A percentile compares a stretch with the other conserved stretches of the same genome.
phyloP scores from a whole-genome alignment of 495 filamentous ascomycete species.

The Durotheca rogersii region DNA sequence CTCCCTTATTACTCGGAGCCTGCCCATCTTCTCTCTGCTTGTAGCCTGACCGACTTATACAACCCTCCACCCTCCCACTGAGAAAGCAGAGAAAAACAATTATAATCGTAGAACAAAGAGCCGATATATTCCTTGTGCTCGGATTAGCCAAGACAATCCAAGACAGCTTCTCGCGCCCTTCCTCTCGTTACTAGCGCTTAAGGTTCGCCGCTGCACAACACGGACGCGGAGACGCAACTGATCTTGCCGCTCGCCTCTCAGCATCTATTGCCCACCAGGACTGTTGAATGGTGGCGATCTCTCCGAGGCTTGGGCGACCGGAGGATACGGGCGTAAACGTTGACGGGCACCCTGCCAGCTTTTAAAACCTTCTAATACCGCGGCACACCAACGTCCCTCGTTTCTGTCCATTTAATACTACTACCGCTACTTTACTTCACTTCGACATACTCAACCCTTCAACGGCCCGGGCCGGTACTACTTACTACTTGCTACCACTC shows the following conservation, averaged over 20 bases:
- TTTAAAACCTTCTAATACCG: slow-evolving; percentile 19
- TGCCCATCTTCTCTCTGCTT: slow-evolving; percentile 21
- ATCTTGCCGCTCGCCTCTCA: slow-evolving; percentile 3
- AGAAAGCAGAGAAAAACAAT: slow-evolving; percentile 3
- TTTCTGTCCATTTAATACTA: slow-evolving; percentile 22
- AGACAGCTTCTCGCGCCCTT: slow-evolving; percentile 23
- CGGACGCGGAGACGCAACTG: slow-evolving; percentile 1
- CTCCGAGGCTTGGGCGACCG: slow-evolving; percentile 24
- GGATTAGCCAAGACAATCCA: slow-evolving; percentile 26
- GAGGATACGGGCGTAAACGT: slow-evolving; percentile 31
- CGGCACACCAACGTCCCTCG: slow-evolving; percentile 11
- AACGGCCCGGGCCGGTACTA: slow-evolving; percentile 21
- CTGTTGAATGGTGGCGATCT: slow-evolving; percentile 28
- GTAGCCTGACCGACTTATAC: slow-evolving; percentile 28
- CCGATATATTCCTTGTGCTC: slow-evolving; percentile 28
- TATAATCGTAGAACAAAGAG: slow-evolving; percentile 22
- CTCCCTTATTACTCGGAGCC: slow-evolving; percentile 33
- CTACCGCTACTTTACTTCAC: too few relatives aligned
- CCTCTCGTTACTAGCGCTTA: slow-evolving; percentile 26
- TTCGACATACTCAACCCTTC: slow-evolving; percentile 10
- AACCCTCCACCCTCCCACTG: slow-evolving; percentile 24
- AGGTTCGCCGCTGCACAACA: slow-evolving; percentile 7
- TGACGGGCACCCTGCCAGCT: slow-evolving; percentile 12
- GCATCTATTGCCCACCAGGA: neutral
- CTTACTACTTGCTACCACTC: too few relatives aligned